phyloP scores from a whole-genome alignment of 2,329 filamentous ascomycete genomes.

The Neonectria faginata region DNA sequence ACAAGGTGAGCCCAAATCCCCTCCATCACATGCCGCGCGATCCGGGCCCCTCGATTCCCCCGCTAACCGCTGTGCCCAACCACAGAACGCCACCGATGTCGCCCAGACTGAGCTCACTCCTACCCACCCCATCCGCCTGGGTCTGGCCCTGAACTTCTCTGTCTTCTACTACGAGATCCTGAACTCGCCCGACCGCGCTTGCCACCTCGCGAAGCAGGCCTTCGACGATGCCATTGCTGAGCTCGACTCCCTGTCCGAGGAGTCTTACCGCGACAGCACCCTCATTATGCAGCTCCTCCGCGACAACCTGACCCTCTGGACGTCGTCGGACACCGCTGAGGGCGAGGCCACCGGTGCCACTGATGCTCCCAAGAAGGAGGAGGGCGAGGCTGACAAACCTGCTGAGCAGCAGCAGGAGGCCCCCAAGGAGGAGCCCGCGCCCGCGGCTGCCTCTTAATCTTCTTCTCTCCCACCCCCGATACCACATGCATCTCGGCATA shows the following conservation, averaged over 20 bases:
- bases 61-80: constrained; percentile 34
- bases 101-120: constrained; percentile 97
- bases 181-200: constrained; percentile 96
- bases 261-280: constrained; percentile 98
- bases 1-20: constrained; percentile 78
- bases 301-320: constrained; percentile 98
- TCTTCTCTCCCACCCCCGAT: constrained; percentile 49
- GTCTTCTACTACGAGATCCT: constrained; percentile 99
- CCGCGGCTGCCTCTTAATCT: constrained; percentile 66
- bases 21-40: constrained; percentile 44
- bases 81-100: constrained; percentile 93
- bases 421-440: constrained; percentile 58
- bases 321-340: constrained; percentile 90
- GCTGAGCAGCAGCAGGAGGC: constrained; percentile 55
- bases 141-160: constrained; percentile 98
- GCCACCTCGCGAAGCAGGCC: constrained; percentile 98
- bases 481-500: constrained; percentile 54
- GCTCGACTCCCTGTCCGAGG: constrained; percentile 96
- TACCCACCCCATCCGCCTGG: constrained; percentile 97
- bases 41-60: constrained; percentile 39
- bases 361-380: constrained; percentile 71
- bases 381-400: constrained; percentile 59
- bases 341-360: constrained; percentile 73
- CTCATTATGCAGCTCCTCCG: constrained; percentile 99
- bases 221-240: constrained; percentile 99